phyloP scores from a whole-genome alignment of 148 eudicot genomes.

The Chenopodium album region DNA sequence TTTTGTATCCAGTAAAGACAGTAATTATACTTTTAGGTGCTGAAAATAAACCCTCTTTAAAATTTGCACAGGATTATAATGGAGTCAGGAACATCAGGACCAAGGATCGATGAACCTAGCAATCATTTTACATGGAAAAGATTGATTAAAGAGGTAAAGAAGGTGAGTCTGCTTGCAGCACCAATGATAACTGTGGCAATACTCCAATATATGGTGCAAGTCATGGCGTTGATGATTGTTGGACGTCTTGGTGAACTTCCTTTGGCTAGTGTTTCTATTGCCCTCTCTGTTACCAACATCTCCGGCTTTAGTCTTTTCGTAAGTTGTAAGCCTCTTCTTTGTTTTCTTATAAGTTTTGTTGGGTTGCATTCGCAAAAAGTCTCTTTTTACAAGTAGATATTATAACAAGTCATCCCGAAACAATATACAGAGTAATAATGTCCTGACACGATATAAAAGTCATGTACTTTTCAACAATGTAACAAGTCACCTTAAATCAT shows the following conservation, averaged over 20 bases:
- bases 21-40: too few species aligned
- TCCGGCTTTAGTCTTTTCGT: slow-evolving; percentile 48
- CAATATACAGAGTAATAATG: too few species aligned
- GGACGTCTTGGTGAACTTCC: slow-evolving; percentile 46
- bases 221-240: slow-evolving; percentile 34
- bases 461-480: background rate
- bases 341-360: background rate
- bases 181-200: slow-evolving; percentile 42
- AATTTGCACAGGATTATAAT: too few species aligned
- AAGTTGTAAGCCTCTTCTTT: slow-evolving; percentile 14
- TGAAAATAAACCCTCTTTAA: too few species aligned
- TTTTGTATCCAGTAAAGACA: too few species aligned
- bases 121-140: background rate
- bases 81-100: background rate
- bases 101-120: background rate
- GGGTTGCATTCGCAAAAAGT: too few species aligned
- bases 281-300: slow-evolving; percentile 45
- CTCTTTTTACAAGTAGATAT: too few species aligned
- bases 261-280: slow-evolving; percentile 43
- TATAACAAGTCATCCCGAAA: too few species aligned
- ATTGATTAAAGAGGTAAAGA: slow-evolving; percentile 30
- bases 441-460: too few species aligned
- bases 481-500: background rate
- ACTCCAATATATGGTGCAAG: slow-evolving; percentile 34
- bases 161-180: slow-evolving; percentile 30